Conservation (phyloP, 805 yeast genomes). For the Torulaspora indica region DNA sequence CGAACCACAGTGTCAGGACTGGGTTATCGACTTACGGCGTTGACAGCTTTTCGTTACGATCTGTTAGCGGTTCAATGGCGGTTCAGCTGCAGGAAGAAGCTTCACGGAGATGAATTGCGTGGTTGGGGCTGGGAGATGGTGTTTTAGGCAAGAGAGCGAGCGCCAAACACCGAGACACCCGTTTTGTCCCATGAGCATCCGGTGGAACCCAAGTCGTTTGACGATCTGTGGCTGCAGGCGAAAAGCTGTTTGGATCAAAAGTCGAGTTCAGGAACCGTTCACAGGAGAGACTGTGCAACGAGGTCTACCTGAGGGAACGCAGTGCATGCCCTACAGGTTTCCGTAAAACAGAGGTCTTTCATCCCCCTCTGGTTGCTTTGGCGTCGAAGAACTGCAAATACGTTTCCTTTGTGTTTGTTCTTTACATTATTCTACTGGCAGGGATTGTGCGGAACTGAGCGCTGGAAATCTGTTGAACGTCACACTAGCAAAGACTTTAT, state of each 20-base stretch:
- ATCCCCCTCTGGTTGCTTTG: constrained; percentile 9
- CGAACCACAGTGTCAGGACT: too few relatives aligned
- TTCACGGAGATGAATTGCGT: background rate
- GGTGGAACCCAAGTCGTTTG: background rate
- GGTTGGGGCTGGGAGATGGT: background rate
- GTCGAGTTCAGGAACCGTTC: background rate
- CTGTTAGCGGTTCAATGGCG: background rate
- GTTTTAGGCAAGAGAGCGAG: background rate
- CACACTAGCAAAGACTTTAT: background rate
- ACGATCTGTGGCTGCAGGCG: background rate
- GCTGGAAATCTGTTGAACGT: background rate
- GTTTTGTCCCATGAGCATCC: background rate
- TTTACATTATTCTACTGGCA: background rate
- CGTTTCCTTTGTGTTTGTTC: background rate
- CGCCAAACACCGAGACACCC: background rate
- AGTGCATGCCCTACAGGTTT: background rate
- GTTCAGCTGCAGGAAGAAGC: background rate
- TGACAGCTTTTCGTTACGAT: too few relatives aligned
- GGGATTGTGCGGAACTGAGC: background rate
- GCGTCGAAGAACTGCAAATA: background rate
- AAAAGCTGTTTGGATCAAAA: background rate
- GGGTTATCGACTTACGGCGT: too few relatives aligned
- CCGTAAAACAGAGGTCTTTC: constrained; percentile 1
- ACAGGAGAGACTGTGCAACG: background rate
- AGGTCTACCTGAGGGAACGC: background rate